Evolutionary conservation across 768 basidiomycete species (phyloP).

Genomic region (Trametes elegans): DNA sequence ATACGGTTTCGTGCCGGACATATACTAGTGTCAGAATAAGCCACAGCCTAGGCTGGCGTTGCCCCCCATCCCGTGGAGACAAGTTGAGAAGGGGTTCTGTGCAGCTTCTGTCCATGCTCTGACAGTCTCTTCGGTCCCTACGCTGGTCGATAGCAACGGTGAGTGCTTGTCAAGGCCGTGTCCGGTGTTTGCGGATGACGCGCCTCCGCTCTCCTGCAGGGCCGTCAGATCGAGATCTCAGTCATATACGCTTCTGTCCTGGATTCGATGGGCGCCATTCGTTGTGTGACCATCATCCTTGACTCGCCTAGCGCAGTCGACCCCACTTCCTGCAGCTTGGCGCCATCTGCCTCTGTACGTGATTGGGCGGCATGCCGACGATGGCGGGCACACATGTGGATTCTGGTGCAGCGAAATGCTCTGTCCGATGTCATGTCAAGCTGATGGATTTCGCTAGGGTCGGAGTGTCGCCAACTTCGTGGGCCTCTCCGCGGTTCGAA

Average conservation of each 20-base stretch:
- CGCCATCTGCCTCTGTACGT: no score
- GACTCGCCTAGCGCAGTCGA: no score
- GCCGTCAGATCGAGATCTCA: neutral
- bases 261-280: neutral
- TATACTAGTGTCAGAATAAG: no score
- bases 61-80: no score
- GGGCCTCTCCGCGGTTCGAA: neutral
- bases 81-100: no score
- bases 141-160: neutral
- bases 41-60: no score
- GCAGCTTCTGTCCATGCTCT: no score
- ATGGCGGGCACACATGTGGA: no score
- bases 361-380: no score
- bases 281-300: neutral
- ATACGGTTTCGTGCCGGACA: neutral
- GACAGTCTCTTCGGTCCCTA: neutral
- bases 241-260: neutral
- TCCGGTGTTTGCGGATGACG: conserved; percentile 14
- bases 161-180: neutral
- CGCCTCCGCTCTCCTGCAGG: neutral
- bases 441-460: neutral
- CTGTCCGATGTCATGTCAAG: no score
- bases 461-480: neutral
- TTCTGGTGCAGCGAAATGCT: no score
- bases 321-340: no score